A percentile compares a stretch with the other conserved stretches of the same genome.
phyloP scores from a whole-genome alignment of 139 green algal species.

The Tetraselmis chui region DNA sequence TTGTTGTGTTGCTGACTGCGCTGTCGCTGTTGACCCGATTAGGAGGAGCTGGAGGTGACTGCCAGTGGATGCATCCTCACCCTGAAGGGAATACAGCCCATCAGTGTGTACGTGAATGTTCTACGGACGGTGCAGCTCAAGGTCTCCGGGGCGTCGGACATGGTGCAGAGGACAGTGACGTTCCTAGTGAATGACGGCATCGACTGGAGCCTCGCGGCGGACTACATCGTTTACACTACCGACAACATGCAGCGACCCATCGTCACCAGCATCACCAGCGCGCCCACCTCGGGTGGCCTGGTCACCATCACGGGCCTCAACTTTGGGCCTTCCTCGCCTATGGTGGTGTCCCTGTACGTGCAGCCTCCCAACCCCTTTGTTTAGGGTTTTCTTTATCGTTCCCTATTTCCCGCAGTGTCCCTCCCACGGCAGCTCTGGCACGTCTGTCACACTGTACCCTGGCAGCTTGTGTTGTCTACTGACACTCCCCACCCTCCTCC shows the following conservation, averaged over 20 bases:
- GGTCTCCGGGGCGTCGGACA: neutral
- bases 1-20: too few species aligned
- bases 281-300: conserved; percentile 8
- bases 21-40: neutral
- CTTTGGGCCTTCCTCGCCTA: conserved; percentile 13
- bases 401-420: neutral
- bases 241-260: conserved; percentile 7
- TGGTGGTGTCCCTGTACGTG: neutral
- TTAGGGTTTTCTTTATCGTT: too few species aligned
- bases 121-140: neutral
- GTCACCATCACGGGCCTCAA: conserved; percentile 24
- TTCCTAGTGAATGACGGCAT: neutral
- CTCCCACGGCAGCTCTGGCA: too few species aligned
- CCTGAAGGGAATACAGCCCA: neutral
- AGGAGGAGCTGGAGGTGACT: neutral
- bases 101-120: neutral
- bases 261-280: neutral
- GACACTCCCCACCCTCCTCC: neutral
- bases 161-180: neutral
- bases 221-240: neutral
- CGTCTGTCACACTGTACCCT: too few species aligned
- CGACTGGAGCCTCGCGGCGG: neutral
- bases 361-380: too few species aligned
- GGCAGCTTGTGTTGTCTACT: too few species aligned
- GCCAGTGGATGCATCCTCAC: neutral